Evolutionary conservation across 1,139 yeast genomes (phyloP).

Genomic region (Cylindricascospora bacillispora): DNA sequence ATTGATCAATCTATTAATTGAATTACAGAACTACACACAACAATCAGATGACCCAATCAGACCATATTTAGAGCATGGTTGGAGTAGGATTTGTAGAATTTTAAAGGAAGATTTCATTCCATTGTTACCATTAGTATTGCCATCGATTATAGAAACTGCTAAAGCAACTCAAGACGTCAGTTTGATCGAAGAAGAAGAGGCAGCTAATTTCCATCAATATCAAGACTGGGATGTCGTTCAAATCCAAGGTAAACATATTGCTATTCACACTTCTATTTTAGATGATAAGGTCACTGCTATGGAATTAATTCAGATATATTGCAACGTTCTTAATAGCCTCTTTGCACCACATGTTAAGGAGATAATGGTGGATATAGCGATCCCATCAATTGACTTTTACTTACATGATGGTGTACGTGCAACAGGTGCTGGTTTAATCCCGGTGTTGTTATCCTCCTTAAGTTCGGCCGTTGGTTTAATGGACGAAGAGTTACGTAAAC

Average conservation of each 20-base stretch:
- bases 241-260: slow-evolving; percentile 83
- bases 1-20: slow-evolving; percentile 58
- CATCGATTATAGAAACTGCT: slow-evolving; percentile 75
- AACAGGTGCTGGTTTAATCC: slow-evolving; percentile 74
- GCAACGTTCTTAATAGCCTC: slow-evolving; percentile 68
- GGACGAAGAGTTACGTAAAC: slow-evolving; percentile 43
- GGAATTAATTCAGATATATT: slow-evolving; percentile 79
- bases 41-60: slow-evolving; percentile 74
- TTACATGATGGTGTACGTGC: slow-evolving; percentile 92
- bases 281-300: slow-evolving; percentile 91
- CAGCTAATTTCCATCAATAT: slow-evolving; percentile 69
- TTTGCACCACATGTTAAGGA: slow-evolving; percentile 78
- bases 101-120: slow-evolving; percentile 81
- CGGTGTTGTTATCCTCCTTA: slow-evolving; percentile 61
- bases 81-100: slow-evolving; percentile 88
- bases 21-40: slow-evolving; percentile 48
- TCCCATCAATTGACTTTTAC: slow-evolving; percentile 83
- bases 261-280: slow-evolving; percentile 81
- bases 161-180: slow-evolving; percentile 84
- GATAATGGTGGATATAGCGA: slow-evolving; percentile 62
- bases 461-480: slow-evolving; percentile 47
- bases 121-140: slow-evolving; percentile 78
- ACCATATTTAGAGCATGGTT: slow-evolving; percentile 82
- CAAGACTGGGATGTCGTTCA: slow-evolving; percentile 96
- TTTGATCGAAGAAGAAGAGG: slow-evolving; percentile 75